Evolutionary conservation across 2,329 filamentous ascomycete species (phyloP).

Genomic region (Aspergillus sp.): DNA sequence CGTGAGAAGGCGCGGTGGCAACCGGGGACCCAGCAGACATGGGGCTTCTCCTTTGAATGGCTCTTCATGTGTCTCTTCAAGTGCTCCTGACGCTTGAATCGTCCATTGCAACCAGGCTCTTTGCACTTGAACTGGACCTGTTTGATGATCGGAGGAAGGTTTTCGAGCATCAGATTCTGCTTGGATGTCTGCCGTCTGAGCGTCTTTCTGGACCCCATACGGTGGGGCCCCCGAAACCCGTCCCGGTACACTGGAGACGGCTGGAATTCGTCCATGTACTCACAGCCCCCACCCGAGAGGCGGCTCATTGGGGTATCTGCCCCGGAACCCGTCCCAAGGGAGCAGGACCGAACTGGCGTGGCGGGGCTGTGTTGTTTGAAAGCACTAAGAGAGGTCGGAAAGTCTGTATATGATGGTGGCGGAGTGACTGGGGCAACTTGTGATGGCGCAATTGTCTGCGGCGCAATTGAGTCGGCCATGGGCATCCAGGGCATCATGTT

Average conservation of each 20-base stretch:
- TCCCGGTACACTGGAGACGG: conserved; percentile 36
- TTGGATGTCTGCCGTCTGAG: conserved; percentile 32
- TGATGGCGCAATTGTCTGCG: conserved; percentile 38
- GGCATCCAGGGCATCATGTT: conserved; percentile 40
- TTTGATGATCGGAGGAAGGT: conserved; percentile 39
- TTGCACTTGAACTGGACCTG: conserved; percentile 45
- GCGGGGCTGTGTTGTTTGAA: conserved; percentile 39
- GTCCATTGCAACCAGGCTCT: conserved; percentile 44
- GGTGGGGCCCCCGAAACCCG: conserved; percentile 30
- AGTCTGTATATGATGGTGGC: conserved; percentile 39
- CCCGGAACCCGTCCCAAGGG: conserved; percentile 35
- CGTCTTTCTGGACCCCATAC: conserved; percentile 34
- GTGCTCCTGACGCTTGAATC: conserved; percentile 52
- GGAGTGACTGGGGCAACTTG: conserved; percentile 39
- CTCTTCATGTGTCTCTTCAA: conserved; percentile 51
- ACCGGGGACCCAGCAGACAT: conserved; percentile 46
- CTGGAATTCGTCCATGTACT: conserved; percentile 38
- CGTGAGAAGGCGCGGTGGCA: conserved; percentile 44
- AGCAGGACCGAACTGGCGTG: conserved; percentile 37
- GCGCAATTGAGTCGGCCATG: conserved; percentile 32
- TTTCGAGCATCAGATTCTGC: conserved; percentile 37
- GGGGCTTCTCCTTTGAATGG: conserved; percentile 46
- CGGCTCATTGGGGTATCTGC: conserved; percentile 38
- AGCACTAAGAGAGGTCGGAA: conserved; percentile 32
- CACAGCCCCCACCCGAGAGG: conserved; percentile 31